These are phyloP conservation scores for Stygiomarasmius scandens DNA, from an alignment of 1,284 basidiomycete species.

Conservation along the genomic window DNA sequence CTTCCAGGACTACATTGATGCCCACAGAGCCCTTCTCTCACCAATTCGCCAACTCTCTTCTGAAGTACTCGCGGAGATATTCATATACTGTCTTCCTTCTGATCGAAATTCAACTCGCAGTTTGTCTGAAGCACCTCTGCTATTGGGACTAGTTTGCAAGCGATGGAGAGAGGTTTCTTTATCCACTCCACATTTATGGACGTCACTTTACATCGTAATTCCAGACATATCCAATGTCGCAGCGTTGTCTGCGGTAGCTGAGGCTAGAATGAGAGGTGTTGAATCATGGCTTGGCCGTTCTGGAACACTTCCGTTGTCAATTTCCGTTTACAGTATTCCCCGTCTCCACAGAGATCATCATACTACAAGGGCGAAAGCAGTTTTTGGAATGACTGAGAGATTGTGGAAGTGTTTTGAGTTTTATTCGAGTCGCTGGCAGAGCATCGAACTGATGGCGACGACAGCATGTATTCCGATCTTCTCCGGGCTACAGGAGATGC, in stretches of 20 bases:
- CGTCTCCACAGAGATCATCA: too few relatives aligned
- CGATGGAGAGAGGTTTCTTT: background rate
- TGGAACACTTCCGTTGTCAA: background rate
- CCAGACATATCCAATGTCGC: background rate
- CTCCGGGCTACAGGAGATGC: too few relatives aligned
- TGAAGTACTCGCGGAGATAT: background rate
- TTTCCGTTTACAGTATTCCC: background rate
- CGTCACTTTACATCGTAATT: background rate
- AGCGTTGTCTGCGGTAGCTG: background rate
- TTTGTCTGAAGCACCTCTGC: background rate
- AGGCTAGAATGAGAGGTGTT: background rate
- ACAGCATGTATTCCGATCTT: too few relatives aligned
- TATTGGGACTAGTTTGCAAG: background rate
- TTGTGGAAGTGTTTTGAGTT: too few relatives aligned
- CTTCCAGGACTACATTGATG: background rate
- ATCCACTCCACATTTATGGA: background rate
- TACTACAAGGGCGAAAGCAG: too few relatives aligned
- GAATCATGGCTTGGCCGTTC: background rate
- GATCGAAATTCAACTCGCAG: background rate
- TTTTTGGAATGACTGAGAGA: too few relatives aligned
- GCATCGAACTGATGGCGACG: too few relatives aligned
- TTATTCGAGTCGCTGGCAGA: too few relatives aligned
- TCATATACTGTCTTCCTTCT: background rate
- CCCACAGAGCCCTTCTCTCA: background rate
- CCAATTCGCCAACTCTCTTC: background rate